These are phyloP conservation scores for Globisporangium middletonii DNA, from an alignment of 352 stramenopile species.

Conservation along the genomic window DNA sequence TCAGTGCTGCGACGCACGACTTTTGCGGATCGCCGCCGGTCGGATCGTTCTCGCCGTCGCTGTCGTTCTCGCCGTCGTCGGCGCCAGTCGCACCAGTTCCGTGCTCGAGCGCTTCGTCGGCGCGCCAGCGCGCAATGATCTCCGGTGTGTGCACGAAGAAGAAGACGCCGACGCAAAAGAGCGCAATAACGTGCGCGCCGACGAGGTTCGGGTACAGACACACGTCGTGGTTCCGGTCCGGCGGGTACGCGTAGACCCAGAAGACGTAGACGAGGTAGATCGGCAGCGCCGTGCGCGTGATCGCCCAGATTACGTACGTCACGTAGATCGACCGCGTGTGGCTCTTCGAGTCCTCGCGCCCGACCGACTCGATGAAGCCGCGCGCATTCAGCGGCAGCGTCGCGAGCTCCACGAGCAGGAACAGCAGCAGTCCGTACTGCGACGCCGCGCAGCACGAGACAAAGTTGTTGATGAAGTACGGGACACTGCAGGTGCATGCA, in stretches of 20 bases:
- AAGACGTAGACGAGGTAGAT: slow-evolving; percentile 75
- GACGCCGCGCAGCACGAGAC: slow-evolving; percentile 69
- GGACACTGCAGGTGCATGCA: slow-evolving; percentile 28
- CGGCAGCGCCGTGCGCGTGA: slow-evolving; percentile 64
- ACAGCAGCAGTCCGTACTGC: slow-evolving; percentile 71
- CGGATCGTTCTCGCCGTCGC: background rate
- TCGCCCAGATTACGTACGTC: slow-evolving; percentile 70
- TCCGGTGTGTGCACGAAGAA: slow-evolving; percentile 79
- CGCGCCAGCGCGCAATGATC: slow-evolving; percentile 32
- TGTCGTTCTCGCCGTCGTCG: slow-evolving; percentile 20
- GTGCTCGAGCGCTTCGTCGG: slow-evolving; percentile 13
- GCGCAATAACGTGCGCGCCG: slow-evolving; percentile 67
- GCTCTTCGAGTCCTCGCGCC: slow-evolving; percentile 52
- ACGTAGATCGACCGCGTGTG: slow-evolving; percentile 67
- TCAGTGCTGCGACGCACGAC: slow-evolving; percentile 27
- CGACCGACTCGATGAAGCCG: slow-evolving; percentile 68
- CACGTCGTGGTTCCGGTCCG: slow-evolving; percentile 63
- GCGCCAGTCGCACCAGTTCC: slow-evolving; percentile 9
- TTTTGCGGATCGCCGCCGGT: slow-evolving; percentile 16
- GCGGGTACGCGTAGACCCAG: slow-evolving; percentile 66
- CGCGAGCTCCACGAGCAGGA: slow-evolving; percentile 73
- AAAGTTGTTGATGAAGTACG: slow-evolving; percentile 87
- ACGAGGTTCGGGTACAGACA: slow-evolving; percentile 77
- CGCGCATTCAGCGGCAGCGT: slow-evolving; percentile 72
- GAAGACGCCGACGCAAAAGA: slow-evolving; percentile 80